phyloP scores from a whole-genome alignment of 2,329 filamentous ascomycete genomes.

The Calonectria henricotiae region DNA sequence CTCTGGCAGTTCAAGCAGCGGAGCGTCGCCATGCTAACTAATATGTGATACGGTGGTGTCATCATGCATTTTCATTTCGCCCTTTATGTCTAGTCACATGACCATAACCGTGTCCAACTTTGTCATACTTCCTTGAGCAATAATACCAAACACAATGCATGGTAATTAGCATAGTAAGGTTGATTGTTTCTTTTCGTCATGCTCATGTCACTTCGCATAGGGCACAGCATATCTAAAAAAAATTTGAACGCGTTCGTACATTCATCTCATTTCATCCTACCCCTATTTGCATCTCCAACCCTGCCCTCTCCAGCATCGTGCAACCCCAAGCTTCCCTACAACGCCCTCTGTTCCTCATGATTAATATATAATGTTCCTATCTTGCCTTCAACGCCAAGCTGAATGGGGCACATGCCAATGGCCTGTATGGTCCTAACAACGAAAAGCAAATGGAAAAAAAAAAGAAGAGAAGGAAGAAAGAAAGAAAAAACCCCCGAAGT shows the following conservation, averaged over 20 bases:
- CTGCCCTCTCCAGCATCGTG: conserved; percentile 19
- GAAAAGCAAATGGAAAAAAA: conserved; percentile 27
- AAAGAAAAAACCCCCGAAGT: conserved; percentile 4
- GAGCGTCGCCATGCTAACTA: neutral
- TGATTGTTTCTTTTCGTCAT: too few relatives aligned
- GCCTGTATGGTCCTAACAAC: conserved; percentile 45
- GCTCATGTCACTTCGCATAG: neutral
- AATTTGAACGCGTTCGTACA: conserved; percentile 43
- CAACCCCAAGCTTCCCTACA: conserved; percentile 32
- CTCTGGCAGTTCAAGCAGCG: conserved; percentile 4
- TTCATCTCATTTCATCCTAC: conserved; percentile 47
- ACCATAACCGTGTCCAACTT: neutral
- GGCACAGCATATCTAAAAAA: neutral
- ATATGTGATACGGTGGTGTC: conserved; percentile 41
- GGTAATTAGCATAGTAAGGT: too few relatives aligned
- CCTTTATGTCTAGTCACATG: conserved; percentile 41
- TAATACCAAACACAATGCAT: neutral
- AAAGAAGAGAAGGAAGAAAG: neutral
- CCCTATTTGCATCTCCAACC: conserved; percentile 38
- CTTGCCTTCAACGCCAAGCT: conserved; percentile 52
- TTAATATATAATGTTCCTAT: conserved; percentile 43
- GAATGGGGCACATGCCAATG: conserved; percentile 44
- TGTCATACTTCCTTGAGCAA: neutral
- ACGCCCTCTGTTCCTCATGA: conserved; percentile 47
- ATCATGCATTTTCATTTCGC: conserved; percentile 37